Evolutionary conservation across 1,284 basidiomycete species (phyloP).

Genomic region (Boletellus sp.): DNA sequence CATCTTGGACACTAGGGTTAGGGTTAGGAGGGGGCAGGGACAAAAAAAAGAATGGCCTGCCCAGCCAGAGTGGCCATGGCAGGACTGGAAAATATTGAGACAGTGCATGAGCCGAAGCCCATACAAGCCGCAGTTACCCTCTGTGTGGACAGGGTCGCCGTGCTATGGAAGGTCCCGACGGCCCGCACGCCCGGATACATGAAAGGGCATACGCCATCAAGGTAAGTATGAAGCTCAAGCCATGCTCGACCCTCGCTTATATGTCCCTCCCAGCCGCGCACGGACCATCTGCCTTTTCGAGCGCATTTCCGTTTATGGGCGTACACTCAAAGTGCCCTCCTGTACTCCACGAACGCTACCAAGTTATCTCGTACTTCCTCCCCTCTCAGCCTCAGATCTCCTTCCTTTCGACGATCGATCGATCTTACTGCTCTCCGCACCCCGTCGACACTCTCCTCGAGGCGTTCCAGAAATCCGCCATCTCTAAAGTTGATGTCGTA

Average conservation of each 20-base stretch:
- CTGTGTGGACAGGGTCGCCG: constrained; percentile 45
- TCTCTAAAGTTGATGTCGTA: constrained; percentile 83
- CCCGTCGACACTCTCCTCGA: constrained; percentile 54
- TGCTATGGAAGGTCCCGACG: constrained; percentile 46
- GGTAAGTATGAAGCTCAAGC: too few relatives aligned
- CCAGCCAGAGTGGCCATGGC: constrained; percentile 41
- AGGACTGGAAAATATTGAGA: constrained; percentile 70
- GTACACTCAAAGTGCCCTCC: constrained; percentile 47
- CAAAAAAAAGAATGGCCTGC: constrained; percentile 23
- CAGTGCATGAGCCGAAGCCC: constrained; percentile 40
- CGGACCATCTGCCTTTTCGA: constrained; percentile 12
- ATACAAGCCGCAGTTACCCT: constrained; percentile 32
- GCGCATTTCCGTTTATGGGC: not conserved
- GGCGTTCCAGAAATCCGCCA: constrained; percentile 48
- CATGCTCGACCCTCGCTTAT: not conserved
- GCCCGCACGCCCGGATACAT: constrained; percentile 55
- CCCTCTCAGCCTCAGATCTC: constrained; percentile 56
- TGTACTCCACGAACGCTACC: constrained; percentile 85
- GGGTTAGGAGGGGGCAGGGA: constrained; percentile 21
- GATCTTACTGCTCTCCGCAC: constrained; percentile 57
- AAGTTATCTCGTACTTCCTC: constrained; percentile 82
- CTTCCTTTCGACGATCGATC: constrained; percentile 56
- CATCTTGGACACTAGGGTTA: constrained; percentile 39
- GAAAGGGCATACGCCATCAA: too few relatives aligned
- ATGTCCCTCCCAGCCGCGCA: constrained; percentile 2